phyloP scores from a whole-genome alignment of 1,284 basidiomycete species.

The Omphalotus olearius region DNA sequence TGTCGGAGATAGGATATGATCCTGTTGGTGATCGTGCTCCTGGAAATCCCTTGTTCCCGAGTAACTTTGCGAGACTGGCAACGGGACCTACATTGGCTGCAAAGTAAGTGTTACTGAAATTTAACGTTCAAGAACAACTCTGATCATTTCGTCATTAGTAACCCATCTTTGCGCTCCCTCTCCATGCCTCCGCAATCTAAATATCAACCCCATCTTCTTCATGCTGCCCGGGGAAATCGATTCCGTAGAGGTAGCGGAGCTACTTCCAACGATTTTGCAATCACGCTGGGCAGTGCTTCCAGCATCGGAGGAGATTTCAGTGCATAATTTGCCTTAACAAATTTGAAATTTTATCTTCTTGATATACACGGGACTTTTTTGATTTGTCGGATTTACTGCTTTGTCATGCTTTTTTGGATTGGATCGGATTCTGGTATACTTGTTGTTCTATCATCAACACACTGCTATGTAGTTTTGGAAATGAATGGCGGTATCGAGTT shows the following conservation, averaged over 20 bases:
- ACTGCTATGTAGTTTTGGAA: no score
- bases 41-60: conserved; percentile 65
- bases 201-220: conserved; percentile 7
- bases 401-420: no score
- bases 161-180: conserved; percentile 22
- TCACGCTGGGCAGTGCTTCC: conserved; percentile 3
- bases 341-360: no score
- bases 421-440: no score
- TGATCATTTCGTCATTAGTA: conserved; percentile 17
- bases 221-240: conserved; percentile 2
- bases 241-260: conserved; percentile 2
- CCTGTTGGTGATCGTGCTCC: conserved; percentile 48
- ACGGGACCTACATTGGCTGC: conserved; percentile 51
- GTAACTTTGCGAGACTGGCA: conserved; percentile 58
- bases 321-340: no score
- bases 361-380: no score
- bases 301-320: neutral
- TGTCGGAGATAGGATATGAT: conserved; percentile 19
- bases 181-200: conserved; percentile 21
- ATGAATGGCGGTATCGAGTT: no score
- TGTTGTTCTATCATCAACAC: no score
- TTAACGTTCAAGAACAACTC: neutral
- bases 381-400: no score
- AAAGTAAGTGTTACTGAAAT: conserved; percentile 35
- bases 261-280: conserved; percentile 5